phyloP scores from a whole-genome alignment of 192 early-diverging fungal species.

The Coemansia sp. region DNA sequence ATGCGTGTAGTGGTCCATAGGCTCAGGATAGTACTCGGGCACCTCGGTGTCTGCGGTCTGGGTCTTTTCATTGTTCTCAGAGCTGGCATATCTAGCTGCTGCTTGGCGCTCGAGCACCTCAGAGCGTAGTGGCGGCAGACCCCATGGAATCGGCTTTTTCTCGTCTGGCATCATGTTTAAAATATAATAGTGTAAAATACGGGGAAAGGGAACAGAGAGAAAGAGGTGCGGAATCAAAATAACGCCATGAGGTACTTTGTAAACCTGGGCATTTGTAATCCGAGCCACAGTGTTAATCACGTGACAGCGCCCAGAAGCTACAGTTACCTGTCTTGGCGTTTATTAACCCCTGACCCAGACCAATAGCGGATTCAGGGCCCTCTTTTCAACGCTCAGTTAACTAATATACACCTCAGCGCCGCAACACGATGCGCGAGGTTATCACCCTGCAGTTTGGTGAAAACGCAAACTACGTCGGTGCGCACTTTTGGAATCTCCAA shows the following conservation, averaged over 20 bases:
- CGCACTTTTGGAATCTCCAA: slow-evolving; percentile 88
- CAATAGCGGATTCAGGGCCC: no score
- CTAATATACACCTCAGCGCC: neutral
- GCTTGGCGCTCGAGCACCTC: slow-evolving; percentile 16
- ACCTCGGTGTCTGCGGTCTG: neutral
- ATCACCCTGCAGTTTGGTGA: slow-evolving; percentile 93
- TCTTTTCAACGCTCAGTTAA: no score
- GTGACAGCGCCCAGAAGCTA: no score
- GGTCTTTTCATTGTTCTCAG: neutral
- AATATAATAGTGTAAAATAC: slow-evolving; percentile 5
- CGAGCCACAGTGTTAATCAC: no score
- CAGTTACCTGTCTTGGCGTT: no score
- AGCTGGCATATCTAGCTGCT: neutral
- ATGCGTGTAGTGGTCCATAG: slow-evolving; percentile 7
- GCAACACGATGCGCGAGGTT: slow-evolving; percentile 71
- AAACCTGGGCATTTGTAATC: no score
- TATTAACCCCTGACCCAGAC: no score
- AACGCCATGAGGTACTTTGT: no score
- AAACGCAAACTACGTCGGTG: slow-evolving; percentile 80
- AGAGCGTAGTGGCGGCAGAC: slow-evolving; percentile 45
- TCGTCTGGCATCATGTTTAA: slow-evolving; percentile 48
- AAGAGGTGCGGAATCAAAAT: neutral
- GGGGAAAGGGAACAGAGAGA: neutral
- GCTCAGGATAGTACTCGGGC: neutral
- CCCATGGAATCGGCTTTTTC: slow-evolving; percentile 50